Evolutionary conservation across 306 rosid species (phyloP), one percentile per base, ranked within the genome.

Genomic region (Myrica gale): DNA sequence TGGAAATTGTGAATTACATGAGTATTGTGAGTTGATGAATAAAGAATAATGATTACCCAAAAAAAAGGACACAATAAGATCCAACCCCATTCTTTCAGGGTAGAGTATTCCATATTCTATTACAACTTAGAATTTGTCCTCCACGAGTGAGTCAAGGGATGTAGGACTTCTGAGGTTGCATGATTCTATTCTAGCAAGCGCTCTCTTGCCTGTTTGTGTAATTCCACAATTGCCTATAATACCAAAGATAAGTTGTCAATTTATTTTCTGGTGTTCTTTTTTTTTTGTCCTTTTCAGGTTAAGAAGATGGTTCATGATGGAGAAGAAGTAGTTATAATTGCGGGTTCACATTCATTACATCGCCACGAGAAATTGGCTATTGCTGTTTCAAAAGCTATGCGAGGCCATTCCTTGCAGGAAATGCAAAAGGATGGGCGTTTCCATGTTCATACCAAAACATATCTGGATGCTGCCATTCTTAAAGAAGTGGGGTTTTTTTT

Each of bases 321-420:
- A 69, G 89, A 95, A 90, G 96, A 94, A 77, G 94, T 87, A 77
- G 98, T 95, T 50, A 83, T 90, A 68, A 79, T 92, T 79, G 97
- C 90, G 78, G 98, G 98, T 69, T 73, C 89, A 78, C 97, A 95
- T 81, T 75, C 89, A 78, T 82, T 92, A 54, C 97, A 95, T 85
- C 96, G 80, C 60, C 98, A 95, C 68, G 98, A 95, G 89, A 95
- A 95, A 95, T 82, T 95, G 80, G 88, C 97, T 60, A 92, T 92
- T 48, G 98, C 97, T 69, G 97, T 92, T 82, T 92, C 98, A 80
- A 95, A 90, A 85, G 94, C 98, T 63, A 95, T 85, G 86, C 92
- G 98, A 50, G 91, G 97, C 77, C 98, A 95, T 92, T 95, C 98
- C 72, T 91, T 95, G 79, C 98, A 95, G 85, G 97, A 92, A 85